Conservation (phyloP, 805 yeast genomes). For the Nakazawaea populi region DNA sequence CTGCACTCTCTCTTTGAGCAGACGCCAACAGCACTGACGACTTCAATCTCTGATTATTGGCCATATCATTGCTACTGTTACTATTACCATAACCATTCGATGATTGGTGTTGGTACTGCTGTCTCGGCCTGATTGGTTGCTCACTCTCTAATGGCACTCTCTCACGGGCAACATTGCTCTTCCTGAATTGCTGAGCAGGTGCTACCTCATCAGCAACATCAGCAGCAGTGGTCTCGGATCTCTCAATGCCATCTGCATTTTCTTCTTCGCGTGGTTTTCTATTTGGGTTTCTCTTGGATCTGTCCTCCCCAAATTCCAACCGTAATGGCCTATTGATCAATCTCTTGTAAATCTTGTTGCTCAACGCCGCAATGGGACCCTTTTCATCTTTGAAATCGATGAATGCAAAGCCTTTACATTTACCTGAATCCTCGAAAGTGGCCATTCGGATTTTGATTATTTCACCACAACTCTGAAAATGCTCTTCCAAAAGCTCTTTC, state of each 20-base stretch:
- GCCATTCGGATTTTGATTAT: slow-evolving; percentile 88
- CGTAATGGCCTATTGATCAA: slow-evolving; percentile 72
- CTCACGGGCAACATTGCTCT: slow-evolving; percentile 14
- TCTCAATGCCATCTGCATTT: too few relatives aligned
- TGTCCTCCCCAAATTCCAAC: slow-evolving; percentile 92
- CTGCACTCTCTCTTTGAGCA: slow-evolving; percentile 86
- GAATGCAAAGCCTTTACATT: slow-evolving; percentile 95
- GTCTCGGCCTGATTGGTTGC: slow-evolving; percentile 4
- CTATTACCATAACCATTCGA: background rate
- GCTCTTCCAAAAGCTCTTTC: slow-evolving; percentile 67
- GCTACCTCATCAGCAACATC: slow-evolving; percentile 5
- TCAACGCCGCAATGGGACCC: slow-evolving; percentile 79
- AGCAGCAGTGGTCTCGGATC: slow-evolving; percentile 14
- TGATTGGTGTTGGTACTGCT: slow-evolving; percentile 8
- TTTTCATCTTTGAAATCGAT: slow-evolving; percentile 76
- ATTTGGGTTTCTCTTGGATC: slow-evolving; percentile 69
- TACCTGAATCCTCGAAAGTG: slow-evolving; percentile 94
- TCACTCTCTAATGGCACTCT: slow-evolving; percentile 9
- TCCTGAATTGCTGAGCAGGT: slow-evolving; percentile 4
- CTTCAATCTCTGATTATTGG: slow-evolving; percentile 43
- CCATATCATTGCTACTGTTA: slow-evolving; percentile 12
- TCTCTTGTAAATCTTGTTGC: slow-evolving; percentile 59
- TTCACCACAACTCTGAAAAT: slow-evolving; percentile 88
- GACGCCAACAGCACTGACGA: slow-evolving; percentile 84
- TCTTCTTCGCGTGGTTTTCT: slow-evolving; percentile 22